Percentiles rank a stretch among this genome's conserved stretches.
phyloP scores from a whole-genome alignment of 306 rosid genomes.

The Trifolium pratense region DNA sequence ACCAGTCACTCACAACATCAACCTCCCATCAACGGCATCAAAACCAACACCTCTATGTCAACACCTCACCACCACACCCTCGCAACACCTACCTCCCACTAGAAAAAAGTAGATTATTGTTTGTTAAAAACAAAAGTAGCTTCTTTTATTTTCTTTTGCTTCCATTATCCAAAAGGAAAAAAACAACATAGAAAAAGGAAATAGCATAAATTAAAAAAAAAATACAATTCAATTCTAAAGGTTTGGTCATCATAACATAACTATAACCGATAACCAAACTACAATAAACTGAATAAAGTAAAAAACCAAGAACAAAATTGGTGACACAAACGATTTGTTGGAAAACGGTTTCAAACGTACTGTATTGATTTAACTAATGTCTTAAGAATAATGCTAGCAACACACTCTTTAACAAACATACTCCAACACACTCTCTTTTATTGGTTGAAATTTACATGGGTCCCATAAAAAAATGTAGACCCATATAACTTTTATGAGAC shows the following conservation, averaged over 20 bases:
- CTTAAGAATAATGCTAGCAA: too few relatives aligned
- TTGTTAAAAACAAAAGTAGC: neutral
- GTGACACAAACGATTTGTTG: neutral
- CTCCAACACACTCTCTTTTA: too few relatives aligned
- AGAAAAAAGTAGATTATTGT: too few relatives aligned
- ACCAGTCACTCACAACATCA: too few relatives aligned
- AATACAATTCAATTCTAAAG: neutral
- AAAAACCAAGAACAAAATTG: conserved; percentile 20
- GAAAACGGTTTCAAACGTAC: conserved; percentile 2
- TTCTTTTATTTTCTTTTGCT: neutral
- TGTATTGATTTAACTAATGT: neutral
- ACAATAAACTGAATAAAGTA: conserved; percentile 7
- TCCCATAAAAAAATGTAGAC: too few relatives aligned
- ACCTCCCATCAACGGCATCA: too few relatives aligned
- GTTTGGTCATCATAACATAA: neutral
- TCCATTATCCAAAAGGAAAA: neutral
- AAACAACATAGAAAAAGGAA: neutral
- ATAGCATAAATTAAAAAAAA: neutral
- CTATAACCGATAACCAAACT: neutral
- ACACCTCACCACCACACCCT: too few relatives aligned
- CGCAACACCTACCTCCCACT: too few relatives aligned
- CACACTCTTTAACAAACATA: too few relatives aligned
- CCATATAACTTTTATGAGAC: too few relatives aligned
- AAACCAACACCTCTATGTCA: too few relatives aligned
- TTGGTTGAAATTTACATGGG: too few relatives aligned